A percentile compares a stretch with the other conserved stretches of the same genome.
phyloP scores from a whole-genome alignment of 1,284 basidiomycete genomes.

The Leccinum discolor region DNA sequence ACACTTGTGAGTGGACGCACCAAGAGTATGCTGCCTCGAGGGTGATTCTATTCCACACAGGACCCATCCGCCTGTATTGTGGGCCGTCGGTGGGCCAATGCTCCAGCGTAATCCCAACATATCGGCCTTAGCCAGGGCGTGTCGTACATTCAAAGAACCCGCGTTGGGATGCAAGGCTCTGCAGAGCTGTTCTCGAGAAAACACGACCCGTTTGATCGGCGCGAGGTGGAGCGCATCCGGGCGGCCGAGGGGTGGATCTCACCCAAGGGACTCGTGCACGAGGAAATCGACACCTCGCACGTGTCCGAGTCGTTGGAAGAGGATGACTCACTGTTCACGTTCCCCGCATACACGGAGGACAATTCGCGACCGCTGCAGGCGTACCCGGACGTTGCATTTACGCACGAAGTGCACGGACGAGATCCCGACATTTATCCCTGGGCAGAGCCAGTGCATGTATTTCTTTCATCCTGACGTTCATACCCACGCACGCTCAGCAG shows the following conservation, averaged over 20 bases:
- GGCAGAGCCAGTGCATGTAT: slow-evolving; percentile 9
- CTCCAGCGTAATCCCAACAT: too few relatives aligned
- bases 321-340: too few relatives aligned
- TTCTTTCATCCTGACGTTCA: neutral
- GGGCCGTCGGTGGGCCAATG: too few relatives aligned
- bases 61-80: too few relatives aligned
- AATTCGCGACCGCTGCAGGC: too few relatives aligned
- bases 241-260: slow-evolving; percentile 96
- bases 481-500: slow-evolving; percentile 15
- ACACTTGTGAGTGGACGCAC: neutral
- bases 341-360: too few relatives aligned
- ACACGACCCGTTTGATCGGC: slow-evolving; percentile 90
- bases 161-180: slow-evolving; percentile 58
- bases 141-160: too few relatives aligned
- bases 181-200: slow-evolving; percentile 78
- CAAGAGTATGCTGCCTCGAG: neutral
- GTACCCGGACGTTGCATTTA: slow-evolving; percentile 7
- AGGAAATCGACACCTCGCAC: slow-evolving; percentile 86
- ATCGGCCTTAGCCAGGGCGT: too few relatives aligned
- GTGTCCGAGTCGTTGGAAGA: too few relatives aligned
- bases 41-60: neutral
- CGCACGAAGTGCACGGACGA: slow-evolving; percentile 1
- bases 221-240: slow-evolving; percentile 87
- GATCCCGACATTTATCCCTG: slow-evolving; percentile 24
- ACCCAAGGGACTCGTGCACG: slow-evolving; percentile 91